Base-by-base conservation (phyloP, 2,329 filamentous ascomycete genomes). In the Xylariomycetidae sp. region DNA sequence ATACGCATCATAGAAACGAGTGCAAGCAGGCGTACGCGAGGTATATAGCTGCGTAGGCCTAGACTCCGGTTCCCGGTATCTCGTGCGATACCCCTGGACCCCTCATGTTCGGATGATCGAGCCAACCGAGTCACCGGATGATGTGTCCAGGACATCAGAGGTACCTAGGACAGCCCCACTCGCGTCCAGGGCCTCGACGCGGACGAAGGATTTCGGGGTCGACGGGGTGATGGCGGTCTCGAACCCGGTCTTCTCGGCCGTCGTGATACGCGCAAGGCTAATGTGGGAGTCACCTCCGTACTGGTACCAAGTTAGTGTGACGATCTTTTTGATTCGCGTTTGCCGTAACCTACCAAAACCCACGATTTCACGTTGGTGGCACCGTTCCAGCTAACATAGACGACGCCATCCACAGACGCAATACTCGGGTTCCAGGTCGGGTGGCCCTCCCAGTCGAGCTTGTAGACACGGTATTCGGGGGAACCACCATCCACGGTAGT, bases 391-490 rank as follows among this genome's bases (percentile, higher is more conserved):
- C 60, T 63, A 2, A 61, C 60, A 29, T 61, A 63, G 4, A 65
- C 43, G 1, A 38, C 43, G 2, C 41, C 43, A 6, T 43, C 39
- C 4, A 49, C 41, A 7, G 45, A 40, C 35, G 54, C 30, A 25
- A 43, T 38, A 29, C 49, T 40, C 0, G 53, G 53, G 4, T 48
- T 42, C 22, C 54, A 42, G 6, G 49, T 48, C 3, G 56, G 56
- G 19, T 53, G 60, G 13, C 61, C 66, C n/a, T 52, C 57, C 71
- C 74, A 80, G 34, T 65, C 57, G 42, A 61, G 67, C 46, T 71
- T 72, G 51, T 69, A 70, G 3, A 64, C 66, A 19, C 74, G 65
- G 44, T 79, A 79, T 3, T 71, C 63, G 48, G 50, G 51, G 44
- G 52, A 48, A 37, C 50, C 53, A 39, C 63, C 35, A 32, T 49